Conservation (phyloP, 768 basidiomycete species). For the Russula earlei region DNA sequence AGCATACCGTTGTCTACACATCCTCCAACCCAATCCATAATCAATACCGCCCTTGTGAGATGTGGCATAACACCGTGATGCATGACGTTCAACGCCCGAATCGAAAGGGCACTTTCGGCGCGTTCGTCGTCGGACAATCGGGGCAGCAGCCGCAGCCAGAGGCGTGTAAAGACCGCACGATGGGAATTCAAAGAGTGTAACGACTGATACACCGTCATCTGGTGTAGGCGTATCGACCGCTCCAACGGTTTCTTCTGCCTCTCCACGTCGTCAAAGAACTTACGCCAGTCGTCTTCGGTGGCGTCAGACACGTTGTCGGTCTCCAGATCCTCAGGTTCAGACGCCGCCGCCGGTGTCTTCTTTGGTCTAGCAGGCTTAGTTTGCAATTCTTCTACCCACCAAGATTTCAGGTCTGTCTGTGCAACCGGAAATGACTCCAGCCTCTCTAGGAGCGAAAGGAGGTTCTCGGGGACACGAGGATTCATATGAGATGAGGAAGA, state of each 20-base stretch:
- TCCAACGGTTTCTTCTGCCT: conserved; percentile 32
- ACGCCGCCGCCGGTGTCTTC: conserved; percentile 23
- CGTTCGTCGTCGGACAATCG: conserved; percentile 35
- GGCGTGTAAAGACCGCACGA: conserved; percentile 66
- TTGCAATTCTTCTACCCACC: conserved; percentile 70
- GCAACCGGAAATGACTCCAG: conserved; percentile 70
- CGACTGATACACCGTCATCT: conserved; percentile 65
- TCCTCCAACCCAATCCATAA: conserved; percentile 89
- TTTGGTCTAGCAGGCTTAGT: conserved; percentile 40
- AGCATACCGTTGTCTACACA: conserved; percentile 71
- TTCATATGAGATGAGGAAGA: conserved; percentile 21
- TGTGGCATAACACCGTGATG: conserved; percentile 80
- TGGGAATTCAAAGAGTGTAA: conserved; percentile 71
- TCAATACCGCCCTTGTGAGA: conserved; percentile 61
- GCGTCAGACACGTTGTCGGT: conserved; percentile 29
- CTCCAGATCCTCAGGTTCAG: conserved; percentile 21
- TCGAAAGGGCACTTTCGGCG: conserved; percentile 34
- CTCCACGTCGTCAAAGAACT: conserved; percentile 63
- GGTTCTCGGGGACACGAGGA: conserved; percentile 38
- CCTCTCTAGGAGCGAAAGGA: conserved; percentile 56
- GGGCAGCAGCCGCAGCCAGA: conserved; percentile 71
- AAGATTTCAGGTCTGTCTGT: conserved; percentile 55
- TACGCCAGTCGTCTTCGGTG: conserved; percentile 61
- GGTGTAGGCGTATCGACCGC: conserved; percentile 41
- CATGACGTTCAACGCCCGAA: conserved; percentile 64